Evolutionary conservation across 768 basidiomycete species (phyloP), one percentile per base, ranked within the genome.

Genomic region (Phanerochaete carnosa): DNA sequence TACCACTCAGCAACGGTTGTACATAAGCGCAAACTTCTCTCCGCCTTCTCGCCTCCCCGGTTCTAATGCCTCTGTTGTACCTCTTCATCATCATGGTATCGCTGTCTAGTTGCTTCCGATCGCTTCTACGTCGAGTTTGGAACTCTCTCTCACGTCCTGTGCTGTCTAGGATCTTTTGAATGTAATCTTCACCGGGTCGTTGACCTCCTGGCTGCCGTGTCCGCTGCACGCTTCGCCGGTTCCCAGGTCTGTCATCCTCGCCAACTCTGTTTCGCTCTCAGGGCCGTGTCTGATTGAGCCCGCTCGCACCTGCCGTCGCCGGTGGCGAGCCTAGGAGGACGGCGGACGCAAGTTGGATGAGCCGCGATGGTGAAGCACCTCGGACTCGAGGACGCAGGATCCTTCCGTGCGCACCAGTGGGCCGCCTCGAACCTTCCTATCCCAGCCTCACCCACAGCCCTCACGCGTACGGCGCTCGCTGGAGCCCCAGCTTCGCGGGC

Each of bases 1-100:
- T 57, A 57, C 56, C 56, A 57, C 23, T n/a, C 52, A 13, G 33
- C 52, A 13, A 53, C 33, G 26, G 29, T 2, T 53, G 52, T 53
- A 53, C 30, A 29, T 52, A 52, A 9, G 32, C 45, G 23, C 56
- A 29, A 47, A 28, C 23, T 26, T 43, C 28, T 26, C 32, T 25
- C 45, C 56, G 45, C n/a, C 30, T 32, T 49, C 26, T 49, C 25
- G n/a, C 23, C 25, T 22, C 19, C 16, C 53, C 22, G 19, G 26
- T 30, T 55, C 33, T 3, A 3, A 13, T 23, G 7, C 23, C 45
- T 19, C 7, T 49, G 47, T 49, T 26, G 23, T 49, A 49, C 47
- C 5, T 43, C 39, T 35, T 35, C 33, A 35, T 19, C 39, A n/a
- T 22, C 19, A n/a, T 23, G 4, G 43, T 45, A 19, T 32, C 45